Base-by-base conservation (phyloP, 2,329 filamentous ascomycete genomes). In the Ophiosphaerella korrae region DNA sequence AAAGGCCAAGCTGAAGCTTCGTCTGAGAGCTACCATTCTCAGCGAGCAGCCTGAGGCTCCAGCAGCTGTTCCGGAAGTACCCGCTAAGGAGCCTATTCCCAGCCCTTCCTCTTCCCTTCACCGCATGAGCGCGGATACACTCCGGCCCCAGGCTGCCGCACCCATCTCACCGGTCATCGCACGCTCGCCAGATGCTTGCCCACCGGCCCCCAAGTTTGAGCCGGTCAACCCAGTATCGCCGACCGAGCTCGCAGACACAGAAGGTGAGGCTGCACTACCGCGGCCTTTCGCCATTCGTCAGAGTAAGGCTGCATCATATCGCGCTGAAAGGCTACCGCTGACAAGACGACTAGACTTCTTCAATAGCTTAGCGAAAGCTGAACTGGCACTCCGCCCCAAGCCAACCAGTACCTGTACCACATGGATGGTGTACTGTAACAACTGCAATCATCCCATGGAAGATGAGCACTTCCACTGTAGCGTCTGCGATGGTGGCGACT, bases 1-100 rank as follows among this genome's bases (percentile, higher is more conserved):
- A 58, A 99, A 97, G 80, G 94, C 94, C 33, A 99, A 99, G 82
- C 86, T 92, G 60, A 99, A 97, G 86, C 87, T 99, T 63, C 92
- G 94, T 75, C 84, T 99, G 52, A 90, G 86, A 61, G 88, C 89
- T 33, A 87, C 84, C 34, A 78, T 80, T 36, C 78, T 79, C 6
- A 75, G 82, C 47, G 80, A 86, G 62, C 80, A 84, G 18, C 24
- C 42, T n/a, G 60, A 63, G 45, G 37, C 41, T 16, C 60, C 61
- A 33, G 44, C 55, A 14, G 38, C 59, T 35, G 50, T 58, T 32
- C 56, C 63, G 18, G 44, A 59, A 31, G 44, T 50, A 13, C 48
- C 58, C 18, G 49, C 54, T 9, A 46, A 50, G 6, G 51, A 56
- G 36, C 39, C 48, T 31, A 36, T 54, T n/a, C 48, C 58, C 16